Evolutionary conservation across 2,329 filamentous ascomycete genomes (phyloP).

Genomic region (Aspergillus hortae): DNA sequence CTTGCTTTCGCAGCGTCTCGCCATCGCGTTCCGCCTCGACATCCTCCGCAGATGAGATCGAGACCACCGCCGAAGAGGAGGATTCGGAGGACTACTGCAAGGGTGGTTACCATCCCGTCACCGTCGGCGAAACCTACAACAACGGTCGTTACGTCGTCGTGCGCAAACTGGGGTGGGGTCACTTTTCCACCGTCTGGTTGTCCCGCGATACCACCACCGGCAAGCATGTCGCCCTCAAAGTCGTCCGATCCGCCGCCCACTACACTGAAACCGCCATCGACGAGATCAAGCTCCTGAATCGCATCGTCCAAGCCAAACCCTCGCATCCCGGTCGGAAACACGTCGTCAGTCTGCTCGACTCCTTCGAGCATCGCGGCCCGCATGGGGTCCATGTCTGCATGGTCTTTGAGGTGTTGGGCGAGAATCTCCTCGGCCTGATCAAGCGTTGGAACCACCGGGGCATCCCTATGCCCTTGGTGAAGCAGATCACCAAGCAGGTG

Average conservation of each 20-base stretch:
- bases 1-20: slow-evolving; percentile 47
- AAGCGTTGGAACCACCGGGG: slow-evolving; percentile 98
- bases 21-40: slow-evolving; percentile 72
- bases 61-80: slow-evolving; percentile 95
- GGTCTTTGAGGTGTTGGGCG: slow-evolving; percentile 96
- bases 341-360: slow-evolving; percentile 92
- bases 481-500: slow-evolving; percentile 98
- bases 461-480: slow-evolving; percentile 93
- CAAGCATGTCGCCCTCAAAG: slow-evolving; percentile 96
- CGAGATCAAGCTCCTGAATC: slow-evolving; percentile 97
- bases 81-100: slow-evolving; percentile 99
- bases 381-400: slow-evolving; percentile 98
- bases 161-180: slow-evolving; percentile 95
- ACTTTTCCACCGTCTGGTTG: slow-evolving; percentile 95
- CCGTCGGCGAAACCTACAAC: slow-evolving; percentile 94
- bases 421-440: slow-evolving; percentile 91
- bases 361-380: slow-evolving; percentile 95
- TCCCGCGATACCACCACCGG: slow-evolving; percentile 79
- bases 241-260: slow-evolving; percentile 94
- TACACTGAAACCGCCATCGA: slow-evolving; percentile 99
- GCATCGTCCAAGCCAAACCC: slow-evolving; percentile 92
- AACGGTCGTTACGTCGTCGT: slow-evolving; percentile 95
- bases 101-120: slow-evolving; percentile 94
- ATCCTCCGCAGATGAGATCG: slow-evolving; percentile 76
- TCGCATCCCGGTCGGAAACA: slow-evolving; percentile 91